A percentile compares a stretch with the other conserved stretches of the same genome.
phyloP scores from a whole-genome alignment of 1,139 yeast species.

The Suhomyces chickasaworum region DNA sequence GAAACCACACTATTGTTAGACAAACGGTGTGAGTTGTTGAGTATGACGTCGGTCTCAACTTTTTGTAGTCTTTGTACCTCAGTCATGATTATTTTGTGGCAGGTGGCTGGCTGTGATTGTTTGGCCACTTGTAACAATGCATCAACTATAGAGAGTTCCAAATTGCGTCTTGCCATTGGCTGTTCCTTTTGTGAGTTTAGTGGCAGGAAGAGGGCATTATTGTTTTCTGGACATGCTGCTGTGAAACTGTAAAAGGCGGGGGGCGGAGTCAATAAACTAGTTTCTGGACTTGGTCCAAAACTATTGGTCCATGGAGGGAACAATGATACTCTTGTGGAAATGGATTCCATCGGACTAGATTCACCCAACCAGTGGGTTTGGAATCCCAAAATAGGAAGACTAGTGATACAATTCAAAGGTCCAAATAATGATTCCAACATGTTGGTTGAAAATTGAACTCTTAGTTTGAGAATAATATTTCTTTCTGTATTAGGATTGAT shows the following conservation, averaged over 20 bases:
- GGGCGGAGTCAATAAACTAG: constrained; percentile 13
- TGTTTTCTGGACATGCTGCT: background rate
- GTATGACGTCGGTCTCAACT: background rate
- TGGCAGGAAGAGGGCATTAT: constrained; percentile 25
- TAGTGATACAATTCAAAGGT: constrained; percentile 7
- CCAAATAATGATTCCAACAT: constrained; percentile 10
- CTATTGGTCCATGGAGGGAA: constrained; percentile 1
- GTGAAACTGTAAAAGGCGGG: background rate
- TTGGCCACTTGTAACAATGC: constrained; percentile 16
- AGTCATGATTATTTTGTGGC: constrained; percentile 1
- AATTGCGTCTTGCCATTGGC: constrained; percentile 34
- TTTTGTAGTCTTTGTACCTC: background rate
- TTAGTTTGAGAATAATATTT: constrained; percentile 21
- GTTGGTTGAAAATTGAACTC: constrained; percentile 10
- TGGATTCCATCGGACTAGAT: background rate
- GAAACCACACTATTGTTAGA: background rate
- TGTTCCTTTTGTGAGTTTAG: constrained; percentile 32
- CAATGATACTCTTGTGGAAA: constrained; percentile 2
- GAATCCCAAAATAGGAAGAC: constrained; percentile 18
- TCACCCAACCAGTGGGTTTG: constrained; percentile 18
- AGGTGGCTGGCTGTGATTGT: constrained; percentile 10
- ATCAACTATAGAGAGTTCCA: constrained; percentile 32
- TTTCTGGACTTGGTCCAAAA: background rate
- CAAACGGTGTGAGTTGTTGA: too few species aligned
- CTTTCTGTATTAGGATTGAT: constrained; percentile 20